These are phyloP conservation scores for Saussurea involucrata DNA, from an alignment of 129 eudicot genomes.

Conservation along the genomic window DNA sequence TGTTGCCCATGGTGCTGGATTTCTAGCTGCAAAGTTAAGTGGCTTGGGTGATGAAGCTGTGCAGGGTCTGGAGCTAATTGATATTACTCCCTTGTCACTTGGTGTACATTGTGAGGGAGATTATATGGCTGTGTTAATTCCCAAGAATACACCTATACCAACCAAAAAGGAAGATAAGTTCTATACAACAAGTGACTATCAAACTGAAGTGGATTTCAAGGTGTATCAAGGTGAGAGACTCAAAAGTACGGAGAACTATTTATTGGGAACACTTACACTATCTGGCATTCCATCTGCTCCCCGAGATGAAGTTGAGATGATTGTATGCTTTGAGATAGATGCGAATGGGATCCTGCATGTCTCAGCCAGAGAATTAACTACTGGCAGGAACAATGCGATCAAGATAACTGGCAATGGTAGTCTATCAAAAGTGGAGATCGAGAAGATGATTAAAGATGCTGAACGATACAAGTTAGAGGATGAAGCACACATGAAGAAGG, in stretches of 20 bases:
- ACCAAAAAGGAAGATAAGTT: neutral
- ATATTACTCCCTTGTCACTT: slow-evolving; percentile 19
- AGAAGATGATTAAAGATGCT: neutral
- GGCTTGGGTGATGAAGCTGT: slow-evolving; percentile 8
- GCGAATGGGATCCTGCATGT: slow-evolving; percentile 12
- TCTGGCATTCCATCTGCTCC: neutral
- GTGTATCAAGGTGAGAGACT: slow-evolving; percentile 23
- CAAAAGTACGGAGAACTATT: neutral
- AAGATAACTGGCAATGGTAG: neutral
- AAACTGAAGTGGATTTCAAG: neutral
- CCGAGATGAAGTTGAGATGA: neutral
- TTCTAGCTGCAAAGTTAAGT: slow-evolving; percentile 14
- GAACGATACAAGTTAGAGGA: neutral
- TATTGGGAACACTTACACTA: neutral
- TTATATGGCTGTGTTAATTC: neutral
- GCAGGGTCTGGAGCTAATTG: neutral
- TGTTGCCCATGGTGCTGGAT: slow-evolving; percentile 22
- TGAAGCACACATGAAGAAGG: neutral
- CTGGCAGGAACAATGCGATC: neutral
- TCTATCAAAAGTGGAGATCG: neutral
- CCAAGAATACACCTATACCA: slow-evolving; percentile 8
- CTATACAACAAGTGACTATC: neutral
- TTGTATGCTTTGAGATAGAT: slow-evolving; percentile 9
- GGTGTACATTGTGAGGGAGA: neutral
- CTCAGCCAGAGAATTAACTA: neutral